Conservation (phyloP, 2,329 filamentous ascomycete species). For the Immersiporthe knoxdaviesiana region DNA sequence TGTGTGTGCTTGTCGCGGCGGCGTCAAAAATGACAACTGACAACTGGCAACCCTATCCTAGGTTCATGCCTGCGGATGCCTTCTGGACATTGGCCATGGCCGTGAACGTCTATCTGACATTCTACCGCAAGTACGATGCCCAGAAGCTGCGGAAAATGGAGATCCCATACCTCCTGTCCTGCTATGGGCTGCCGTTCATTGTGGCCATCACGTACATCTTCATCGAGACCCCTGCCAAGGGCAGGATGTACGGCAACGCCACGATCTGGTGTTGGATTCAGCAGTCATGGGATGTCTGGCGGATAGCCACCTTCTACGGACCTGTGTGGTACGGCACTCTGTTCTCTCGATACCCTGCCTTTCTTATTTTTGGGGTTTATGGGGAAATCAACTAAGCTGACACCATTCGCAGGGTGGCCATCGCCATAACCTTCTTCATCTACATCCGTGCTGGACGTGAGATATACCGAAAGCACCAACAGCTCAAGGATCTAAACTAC, state of each 20-base stretch:
- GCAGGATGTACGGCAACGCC: conserved; percentile 73
- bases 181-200: conserved; percentile 74
- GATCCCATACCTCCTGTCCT: conserved; percentile 68
- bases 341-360: not conserved
- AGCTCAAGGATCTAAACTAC: conserved; percentile 55
- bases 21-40: conserved; percentile 16
- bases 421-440: conserved; percentile 64
- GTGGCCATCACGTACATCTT: conserved; percentile 71
- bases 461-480: conserved; percentile 68
- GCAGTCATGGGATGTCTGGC: conserved; percentile 68
- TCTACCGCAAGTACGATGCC: conserved; percentile 74
- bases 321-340: conserved; percentile 63
- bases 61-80: conserved; percentile 78
- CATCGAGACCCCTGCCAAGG: conserved; percentile 52
- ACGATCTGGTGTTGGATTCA: conserved; percentile 82
- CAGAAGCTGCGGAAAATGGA: conserved; percentile 68
- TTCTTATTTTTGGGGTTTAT: too few species aligned
- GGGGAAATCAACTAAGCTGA: conserved; percentile 28
- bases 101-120: conserved; percentile 80
- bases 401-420: conserved; percentile 54
- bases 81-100: conserved; percentile 83
- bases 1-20: not conserved
- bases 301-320: conserved; percentile 75
- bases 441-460: conserved; percentile 68
- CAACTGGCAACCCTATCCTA: too few species aligned